These are phyloP conservation scores for Leishmania gerbilli DNA, from an alignment of 208 protist genomes.

Conservation along the genomic window DNA sequence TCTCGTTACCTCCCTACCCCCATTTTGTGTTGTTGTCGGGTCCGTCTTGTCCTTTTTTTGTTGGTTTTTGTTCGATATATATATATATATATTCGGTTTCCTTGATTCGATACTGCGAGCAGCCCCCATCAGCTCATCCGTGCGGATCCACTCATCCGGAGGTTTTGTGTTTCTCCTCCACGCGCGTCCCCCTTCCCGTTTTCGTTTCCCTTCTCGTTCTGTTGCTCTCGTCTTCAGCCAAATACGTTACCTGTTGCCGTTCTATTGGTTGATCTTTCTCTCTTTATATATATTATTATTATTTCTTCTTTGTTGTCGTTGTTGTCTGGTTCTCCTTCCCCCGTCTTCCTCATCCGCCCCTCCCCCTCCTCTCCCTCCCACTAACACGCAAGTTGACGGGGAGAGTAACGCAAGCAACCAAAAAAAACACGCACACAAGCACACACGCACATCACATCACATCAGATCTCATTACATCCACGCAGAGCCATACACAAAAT, in stretches of 20 bases:
- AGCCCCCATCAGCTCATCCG: neutral
- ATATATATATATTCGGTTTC: neutral
- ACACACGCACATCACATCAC: no score
- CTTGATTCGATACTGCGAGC: neutral
- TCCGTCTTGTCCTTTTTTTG: neutral
- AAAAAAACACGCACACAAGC: no score
- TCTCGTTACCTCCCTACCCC: neutral
- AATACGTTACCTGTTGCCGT: neutral
- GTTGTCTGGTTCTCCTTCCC: neutral
- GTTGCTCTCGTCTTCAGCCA: neutral
- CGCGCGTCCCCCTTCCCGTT: neutral
- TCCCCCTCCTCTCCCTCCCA: no score
- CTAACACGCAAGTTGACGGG: no score
- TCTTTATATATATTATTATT: neutral
- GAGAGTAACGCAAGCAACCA: no score
- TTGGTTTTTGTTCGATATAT: neutral
- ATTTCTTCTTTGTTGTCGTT: neutral
- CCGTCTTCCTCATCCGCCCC: neutral
- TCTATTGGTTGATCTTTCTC: neutral
- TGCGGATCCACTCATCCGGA: neutral
- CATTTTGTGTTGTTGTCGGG: neutral
- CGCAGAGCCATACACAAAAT: no score
- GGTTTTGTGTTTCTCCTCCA: neutral
- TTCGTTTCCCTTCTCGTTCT: constrained; percentile 1
- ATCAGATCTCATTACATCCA: no score